phyloP scores from a whole-genome alignment of 345 rosid genomes.

The Conringia planisiliqua region DNA sequence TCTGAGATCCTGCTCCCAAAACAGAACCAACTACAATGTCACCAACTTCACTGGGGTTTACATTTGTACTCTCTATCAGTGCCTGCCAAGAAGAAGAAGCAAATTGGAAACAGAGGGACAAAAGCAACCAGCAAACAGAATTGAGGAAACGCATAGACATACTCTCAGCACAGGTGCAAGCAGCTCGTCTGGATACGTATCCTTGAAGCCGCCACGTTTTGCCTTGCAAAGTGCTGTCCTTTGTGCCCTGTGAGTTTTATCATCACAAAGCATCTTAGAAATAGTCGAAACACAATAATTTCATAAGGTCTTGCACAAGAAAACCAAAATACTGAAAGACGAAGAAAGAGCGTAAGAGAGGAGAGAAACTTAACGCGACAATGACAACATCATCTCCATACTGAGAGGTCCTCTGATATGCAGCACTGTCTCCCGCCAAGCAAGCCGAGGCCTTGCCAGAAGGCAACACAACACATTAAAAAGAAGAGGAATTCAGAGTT shows the following conservation, averaged over 20 bases:
- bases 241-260: constrained; percentile 51
- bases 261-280: not conserved
- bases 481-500: not conserved
- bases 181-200: constrained; percentile 78
- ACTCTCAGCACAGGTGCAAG: constrained; percentile 87
- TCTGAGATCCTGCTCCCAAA: constrained; percentile 82
- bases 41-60: constrained; percentile 88
- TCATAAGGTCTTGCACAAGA: not conserved
- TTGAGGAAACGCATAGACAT: not conserved
- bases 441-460: constrained; percentile 62
- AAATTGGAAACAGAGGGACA: not conserved
- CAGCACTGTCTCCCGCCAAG: constrained; percentile 69
- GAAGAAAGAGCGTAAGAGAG: not conserved
- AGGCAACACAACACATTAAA: not conserved
- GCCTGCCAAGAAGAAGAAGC: constrained; percentile 44
- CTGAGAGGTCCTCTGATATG: constrained; percentile 60
- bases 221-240: constrained; percentile 84
- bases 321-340: not conserved
- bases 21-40: constrained; percentile 97
- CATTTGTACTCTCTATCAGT: constrained; percentile 70
- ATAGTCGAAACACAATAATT: not conserved
- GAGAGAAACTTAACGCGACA: constrained; percentile 66
- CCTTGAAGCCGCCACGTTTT: constrained; percentile 89
- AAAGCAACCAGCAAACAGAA: not conserved
- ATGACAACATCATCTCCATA: constrained; percentile 88